Evolutionary conservation across 371 early-diverging fungal species (phyloP).

Genomic region (Gilbertella persicaria): DNA sequence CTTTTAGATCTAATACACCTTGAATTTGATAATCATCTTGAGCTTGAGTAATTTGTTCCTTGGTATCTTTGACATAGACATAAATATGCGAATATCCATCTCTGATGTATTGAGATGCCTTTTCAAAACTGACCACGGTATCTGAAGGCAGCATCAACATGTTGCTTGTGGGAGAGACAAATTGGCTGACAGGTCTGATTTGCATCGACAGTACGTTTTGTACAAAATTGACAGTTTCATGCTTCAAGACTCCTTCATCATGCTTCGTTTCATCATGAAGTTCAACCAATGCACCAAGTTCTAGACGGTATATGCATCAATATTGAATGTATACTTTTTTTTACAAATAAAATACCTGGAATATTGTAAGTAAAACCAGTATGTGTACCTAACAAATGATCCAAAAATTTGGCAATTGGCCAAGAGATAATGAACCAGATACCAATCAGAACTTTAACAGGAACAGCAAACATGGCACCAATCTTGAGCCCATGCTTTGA

Average conservation of each 20-base stretch:
- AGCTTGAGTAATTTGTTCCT: not conserved
- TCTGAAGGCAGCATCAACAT: conserved; percentile 11
- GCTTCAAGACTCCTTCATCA: conserved; percentile 50
- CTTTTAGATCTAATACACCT: conserved; percentile 17
- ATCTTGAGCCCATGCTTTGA: conserved; percentile 78
- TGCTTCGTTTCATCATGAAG: conserved; percentile 64
- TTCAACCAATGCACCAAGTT: conserved; percentile 74
- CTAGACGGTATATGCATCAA: too few relatives aligned
- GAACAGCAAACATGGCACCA: conserved; percentile 79
- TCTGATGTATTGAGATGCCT: conserved; percentile 1
- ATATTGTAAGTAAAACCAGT: conserved; percentile 69
- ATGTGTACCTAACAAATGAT: conserved; percentile 70
- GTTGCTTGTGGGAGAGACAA: conserved; percentile 1
- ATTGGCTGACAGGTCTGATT: conserved; percentile 36
- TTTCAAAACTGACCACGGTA: not conserved
- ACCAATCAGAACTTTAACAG: conserved; percentile 67
- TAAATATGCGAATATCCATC: conserved; percentile 16
- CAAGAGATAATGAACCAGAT: conserved; percentile 72
- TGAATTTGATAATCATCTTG: conserved; percentile 4
- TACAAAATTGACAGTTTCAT: conserved; percentile 49
- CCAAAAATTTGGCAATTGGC: conserved; percentile 80
- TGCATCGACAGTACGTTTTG: conserved; percentile 65
- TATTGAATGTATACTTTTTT: not conserved
- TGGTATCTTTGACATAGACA: conserved; percentile 9
- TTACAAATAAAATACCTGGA: conserved; percentile 36